A percentile compares a stretch with the other conserved stretches of the same genome.
Evolutionary conservation across 805 yeast genomes (phyloP).

Genomic region (Metschnikowia similis): DNA sequence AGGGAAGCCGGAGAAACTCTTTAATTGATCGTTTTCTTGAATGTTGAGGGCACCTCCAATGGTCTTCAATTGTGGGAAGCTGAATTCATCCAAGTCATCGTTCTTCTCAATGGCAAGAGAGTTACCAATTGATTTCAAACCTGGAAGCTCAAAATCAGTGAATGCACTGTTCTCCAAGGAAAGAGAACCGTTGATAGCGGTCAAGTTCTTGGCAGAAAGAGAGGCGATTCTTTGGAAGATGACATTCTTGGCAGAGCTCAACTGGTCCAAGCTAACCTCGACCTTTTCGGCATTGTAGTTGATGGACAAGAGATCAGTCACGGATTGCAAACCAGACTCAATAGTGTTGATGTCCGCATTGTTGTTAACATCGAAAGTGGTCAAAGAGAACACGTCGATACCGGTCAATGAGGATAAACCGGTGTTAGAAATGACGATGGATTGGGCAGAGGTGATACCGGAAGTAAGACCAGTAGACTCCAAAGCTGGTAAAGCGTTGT

Average conservation of each 20-base stretch:
- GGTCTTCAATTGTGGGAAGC: constrained; percentile 63
- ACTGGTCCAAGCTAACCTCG: constrained; percentile 61
- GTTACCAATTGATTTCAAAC: constrained; percentile 67
- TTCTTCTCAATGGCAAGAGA: constrained; percentile 74
- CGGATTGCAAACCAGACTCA: constrained; percentile 68
- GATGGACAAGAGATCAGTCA: constrained; percentile 70
- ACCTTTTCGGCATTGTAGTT: constrained; percentile 82
- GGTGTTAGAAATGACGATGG: constrained; percentile 70
- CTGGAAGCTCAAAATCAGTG: constrained; percentile 49
- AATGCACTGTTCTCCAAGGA: constrained; percentile 75
- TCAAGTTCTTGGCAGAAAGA: constrained; percentile 63
- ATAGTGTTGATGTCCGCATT: constrained; percentile 71
- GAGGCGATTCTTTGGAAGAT: constrained; percentile 78
- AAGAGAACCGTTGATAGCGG: constrained; percentile 72
- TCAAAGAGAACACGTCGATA: constrained; percentile 45
- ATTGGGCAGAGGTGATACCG: constrained; percentile 70
- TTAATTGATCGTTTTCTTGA: constrained; percentile 76
- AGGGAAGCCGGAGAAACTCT: constrained; percentile 67
- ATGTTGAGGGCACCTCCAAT: constrained; percentile 93
- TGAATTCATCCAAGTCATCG: constrained; percentile 62
- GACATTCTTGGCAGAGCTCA: constrained; percentile 84
- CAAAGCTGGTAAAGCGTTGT: constrained; percentile 85
- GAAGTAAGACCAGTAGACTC: constrained; percentile 57
- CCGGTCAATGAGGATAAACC: constrained; percentile 65
- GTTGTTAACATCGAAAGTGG: constrained; percentile 80